phyloP scores from a whole-genome alignment of 441 rosid species.

The Daphne laureola region DNA sequence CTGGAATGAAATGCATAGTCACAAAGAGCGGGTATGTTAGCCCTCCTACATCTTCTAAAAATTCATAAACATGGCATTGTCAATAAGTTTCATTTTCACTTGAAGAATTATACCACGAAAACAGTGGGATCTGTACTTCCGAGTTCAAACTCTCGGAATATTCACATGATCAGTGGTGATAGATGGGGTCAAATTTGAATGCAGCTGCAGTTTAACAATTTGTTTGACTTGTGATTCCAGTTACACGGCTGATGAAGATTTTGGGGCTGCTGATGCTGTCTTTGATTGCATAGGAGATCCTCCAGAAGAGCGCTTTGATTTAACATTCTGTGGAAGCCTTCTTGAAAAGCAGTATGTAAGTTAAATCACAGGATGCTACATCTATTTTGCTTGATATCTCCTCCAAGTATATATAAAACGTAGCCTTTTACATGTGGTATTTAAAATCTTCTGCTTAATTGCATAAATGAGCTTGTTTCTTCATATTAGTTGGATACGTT shows the following conservation, averaged over 20 bases:
- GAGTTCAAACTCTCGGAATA: too few relatives aligned
- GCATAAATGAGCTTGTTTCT: too few relatives aligned
- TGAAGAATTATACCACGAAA: too few relatives aligned
- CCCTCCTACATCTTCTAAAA: neutral
- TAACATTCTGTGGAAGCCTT: constrained; percentile 72
- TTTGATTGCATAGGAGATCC: constrained; percentile 95
- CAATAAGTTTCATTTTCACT: too few relatives aligned
- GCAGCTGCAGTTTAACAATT: neutral
- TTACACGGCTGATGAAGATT: constrained; percentile 87
- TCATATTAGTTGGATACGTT: neutral
- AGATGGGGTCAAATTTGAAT: too few relatives aligned
- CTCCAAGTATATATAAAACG: neutral
- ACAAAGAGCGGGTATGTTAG: constrained; percentile 79
- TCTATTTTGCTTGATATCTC: neutral
- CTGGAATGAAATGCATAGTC: constrained; percentile 91
- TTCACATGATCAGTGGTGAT: too few relatives aligned
- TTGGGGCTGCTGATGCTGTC: constrained; percentile 77
- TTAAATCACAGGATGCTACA: constrained; percentile 10
- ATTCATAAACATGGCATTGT: too few relatives aligned
- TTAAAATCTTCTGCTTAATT: too few relatives aligned
- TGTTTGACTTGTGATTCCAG: constrained; percentile 27
- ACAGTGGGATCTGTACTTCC: too few relatives aligned
- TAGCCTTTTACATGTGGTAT: too few relatives aligned
- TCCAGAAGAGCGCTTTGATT: constrained; percentile 80
- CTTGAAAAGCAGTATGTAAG: constrained; percentile 76